Percentiles rank a stretch among this genome's conserved stretches.
Evolutionary conservation across 2,329 filamentous ascomycete genomes (phyloP).

Genomic region (Colletotrichum sp.): DNA sequence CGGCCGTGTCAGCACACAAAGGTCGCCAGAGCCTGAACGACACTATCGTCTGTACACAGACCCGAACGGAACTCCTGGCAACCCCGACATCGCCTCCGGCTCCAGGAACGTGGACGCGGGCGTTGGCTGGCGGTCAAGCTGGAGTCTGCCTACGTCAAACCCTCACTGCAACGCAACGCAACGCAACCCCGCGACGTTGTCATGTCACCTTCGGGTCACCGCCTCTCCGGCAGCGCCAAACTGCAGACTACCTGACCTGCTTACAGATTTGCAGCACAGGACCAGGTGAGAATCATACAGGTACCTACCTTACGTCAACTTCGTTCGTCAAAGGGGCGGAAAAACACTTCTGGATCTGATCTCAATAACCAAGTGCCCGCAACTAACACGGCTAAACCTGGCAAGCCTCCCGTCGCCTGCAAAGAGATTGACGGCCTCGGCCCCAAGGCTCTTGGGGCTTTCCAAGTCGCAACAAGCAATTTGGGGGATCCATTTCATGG

Average conservation of each 20-base stretch:
- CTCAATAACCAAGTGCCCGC: neutral
- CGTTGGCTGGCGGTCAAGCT: neutral
- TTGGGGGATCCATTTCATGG: neutral
- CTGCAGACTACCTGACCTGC: neutral
- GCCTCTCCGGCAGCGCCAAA: neutral
- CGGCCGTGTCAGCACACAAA: neutral
- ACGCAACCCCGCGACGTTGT: neutral
- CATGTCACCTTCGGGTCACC: conserved; percentile 13
- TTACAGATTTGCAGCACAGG: neutral
- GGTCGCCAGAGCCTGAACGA: neutral
- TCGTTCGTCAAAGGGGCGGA: neutral
- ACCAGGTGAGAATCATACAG: neutral
- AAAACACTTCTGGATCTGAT: neutral
- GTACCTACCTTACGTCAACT: neutral
- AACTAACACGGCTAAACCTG: neutral
- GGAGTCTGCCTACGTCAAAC: conserved; percentile 3
- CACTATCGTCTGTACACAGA: neutral
- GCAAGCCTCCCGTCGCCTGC: neutral
- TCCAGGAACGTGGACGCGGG: neutral
- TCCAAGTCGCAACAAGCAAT: neutral
- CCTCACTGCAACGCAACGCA: neutral
- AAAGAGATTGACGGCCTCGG: neutral
- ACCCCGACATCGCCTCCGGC: neutral
- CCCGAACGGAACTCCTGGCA: neutral
- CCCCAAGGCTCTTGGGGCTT: neutral